Conservation (phyloP, 2,329 filamentous ascomycete species). For the Hypoxylon sp. region DNA sequence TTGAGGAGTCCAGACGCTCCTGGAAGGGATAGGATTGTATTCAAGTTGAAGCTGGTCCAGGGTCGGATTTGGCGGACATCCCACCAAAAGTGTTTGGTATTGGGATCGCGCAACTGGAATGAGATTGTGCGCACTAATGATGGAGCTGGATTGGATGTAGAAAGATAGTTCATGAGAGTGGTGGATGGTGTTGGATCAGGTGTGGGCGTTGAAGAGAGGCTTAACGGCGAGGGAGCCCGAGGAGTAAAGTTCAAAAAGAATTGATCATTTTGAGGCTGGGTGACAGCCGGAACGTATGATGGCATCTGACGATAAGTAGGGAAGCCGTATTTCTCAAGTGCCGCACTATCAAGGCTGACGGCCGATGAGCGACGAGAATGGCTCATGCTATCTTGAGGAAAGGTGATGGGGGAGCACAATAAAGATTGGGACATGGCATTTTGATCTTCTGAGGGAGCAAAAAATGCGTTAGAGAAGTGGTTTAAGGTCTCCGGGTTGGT, state of each 20-base stretch:
- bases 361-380: conserved; percentile 73
- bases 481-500: conserved; percentile 72
- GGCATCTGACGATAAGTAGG: conserved; percentile 87
- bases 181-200: conserved; percentile 70
- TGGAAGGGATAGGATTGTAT: conserved; percentile 79
- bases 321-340: conserved; percentile 81
- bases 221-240: conserved; percentile 60
- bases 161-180: conserved; percentile 84
- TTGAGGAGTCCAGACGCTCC: conserved; percentile 80
- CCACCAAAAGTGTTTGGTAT: conserved; percentile 93
- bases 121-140: conserved; percentile 85
- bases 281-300: conserved; percentile 61
- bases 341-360: conserved; percentile 76
- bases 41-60: conserved; percentile 85
- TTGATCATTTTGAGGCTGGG: conserved; percentile 58
- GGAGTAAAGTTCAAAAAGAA: conserved; percentile 66
- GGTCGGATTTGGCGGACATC: conserved; percentile 88
- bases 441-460: conserved; percentile 55
- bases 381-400: conserved; percentile 64
- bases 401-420: conserved; percentile 77
- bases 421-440: conserved; percentile 63
- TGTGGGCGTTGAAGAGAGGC: conserved; percentile 59
- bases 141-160: conserved; percentile 83
- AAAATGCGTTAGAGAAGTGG: conserved; percentile 60
- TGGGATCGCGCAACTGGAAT: conserved; percentile 75